phyloP scores from a whole-genome alignment of 1,284 basidiomycete genomes.

The Ustilago sp. region DNA sequence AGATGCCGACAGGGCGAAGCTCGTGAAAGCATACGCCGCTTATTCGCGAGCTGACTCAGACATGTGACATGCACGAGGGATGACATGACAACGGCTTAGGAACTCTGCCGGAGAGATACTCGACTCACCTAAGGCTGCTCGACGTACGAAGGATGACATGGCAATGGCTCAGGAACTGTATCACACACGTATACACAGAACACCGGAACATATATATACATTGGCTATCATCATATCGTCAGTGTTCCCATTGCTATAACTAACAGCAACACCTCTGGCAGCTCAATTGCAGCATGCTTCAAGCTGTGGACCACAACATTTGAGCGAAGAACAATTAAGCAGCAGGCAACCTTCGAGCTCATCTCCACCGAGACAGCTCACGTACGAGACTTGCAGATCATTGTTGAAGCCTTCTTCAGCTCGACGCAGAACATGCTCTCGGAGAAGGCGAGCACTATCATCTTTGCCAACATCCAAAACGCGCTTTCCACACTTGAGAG shows the following conservation, averaged over 20 bases:
- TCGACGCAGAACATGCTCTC: slow-evolving; percentile 79
- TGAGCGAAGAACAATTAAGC: slow-evolving; percentile 71
- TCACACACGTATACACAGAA: no score
- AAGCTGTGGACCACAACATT: slow-evolving; percentile 19
- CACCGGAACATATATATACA: no score
- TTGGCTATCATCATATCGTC: slow-evolving; percentile 13
- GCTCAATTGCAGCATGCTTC: slow-evolving; percentile 15
- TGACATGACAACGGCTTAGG: no score
- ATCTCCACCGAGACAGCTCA: slow-evolving; percentile 98
- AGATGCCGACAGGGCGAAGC: no score
- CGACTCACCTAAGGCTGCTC: no score
- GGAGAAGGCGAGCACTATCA: slow-evolving; percentile 81
- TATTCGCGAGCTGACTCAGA: no score
- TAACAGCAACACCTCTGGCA: slow-evolving; percentile 1
- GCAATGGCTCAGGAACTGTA: no score
- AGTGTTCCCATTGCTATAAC: slow-evolving; percentile 44
- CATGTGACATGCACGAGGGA: no score
- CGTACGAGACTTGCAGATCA: slow-evolving; percentile 88
- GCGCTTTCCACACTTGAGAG: slow-evolving; percentile 74
- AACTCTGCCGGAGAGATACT: no score
- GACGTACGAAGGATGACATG: no score
- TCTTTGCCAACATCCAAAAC: slow-evolving; percentile 83
- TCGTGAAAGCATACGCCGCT: no score
- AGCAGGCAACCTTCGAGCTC: slow-evolving; percentile 99
- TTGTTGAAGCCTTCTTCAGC: slow-evolving; percentile 79